Evolutionary conservation across 1,139 yeast species (phyloP).

Genomic region (Hyphopichia wangnamkhiaoensis): DNA sequence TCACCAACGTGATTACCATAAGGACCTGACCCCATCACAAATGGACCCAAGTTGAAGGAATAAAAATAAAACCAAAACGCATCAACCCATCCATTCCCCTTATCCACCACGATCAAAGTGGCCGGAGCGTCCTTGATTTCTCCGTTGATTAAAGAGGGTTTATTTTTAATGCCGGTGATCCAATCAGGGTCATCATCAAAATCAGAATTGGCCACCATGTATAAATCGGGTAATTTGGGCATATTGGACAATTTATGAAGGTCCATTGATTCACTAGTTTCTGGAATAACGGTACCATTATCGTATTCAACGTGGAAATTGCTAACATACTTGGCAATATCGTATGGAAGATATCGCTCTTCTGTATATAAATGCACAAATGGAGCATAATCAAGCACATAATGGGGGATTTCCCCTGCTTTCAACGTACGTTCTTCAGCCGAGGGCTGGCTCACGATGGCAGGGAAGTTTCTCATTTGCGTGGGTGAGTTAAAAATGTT

Average conservation of each 20-base stretch:
- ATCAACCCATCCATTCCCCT: constrained; percentile 91
- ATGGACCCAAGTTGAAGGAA: constrained; percentile 92
- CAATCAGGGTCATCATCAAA: constrained; percentile 79
- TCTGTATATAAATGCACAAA: constrained; percentile 85
- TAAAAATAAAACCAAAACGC: constrained; percentile 97
- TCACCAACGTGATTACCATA: constrained; percentile 97
- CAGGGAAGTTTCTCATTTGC: constrained; percentile 35
- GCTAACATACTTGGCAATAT: constrained; percentile 65
- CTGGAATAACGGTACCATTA: constrained; percentile 49
- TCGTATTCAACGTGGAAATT: constrained; percentile 55
- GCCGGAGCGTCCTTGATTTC: constrained; percentile 77
- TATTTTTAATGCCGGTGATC: constrained; percentile 72
- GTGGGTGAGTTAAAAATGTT: constrained; percentile 27
- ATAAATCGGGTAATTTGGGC: constrained; percentile 36
- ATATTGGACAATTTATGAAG: constrained; percentile 40
- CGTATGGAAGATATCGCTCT: constrained; percentile 84
- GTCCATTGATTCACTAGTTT: constrained; percentile 36
- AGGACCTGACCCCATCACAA: constrained; percentile 96
- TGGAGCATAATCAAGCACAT: constrained; percentile 74
- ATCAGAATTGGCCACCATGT: constrained; percentile 66
- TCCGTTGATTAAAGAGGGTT: constrained; percentile 74
- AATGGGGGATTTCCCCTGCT: constrained; percentile 71
- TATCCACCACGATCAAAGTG: constrained; percentile 77
- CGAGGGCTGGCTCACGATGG: constrained; percentile 35
- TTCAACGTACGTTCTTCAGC: constrained; percentile 32